Percentiles rank a stretch among this genome's conserved stretches.
These are phyloP conservation scores for Psilocybe sp. DNA, from an alignment of 768 basidiomycete genomes.

Conservation along the genomic window DNA sequence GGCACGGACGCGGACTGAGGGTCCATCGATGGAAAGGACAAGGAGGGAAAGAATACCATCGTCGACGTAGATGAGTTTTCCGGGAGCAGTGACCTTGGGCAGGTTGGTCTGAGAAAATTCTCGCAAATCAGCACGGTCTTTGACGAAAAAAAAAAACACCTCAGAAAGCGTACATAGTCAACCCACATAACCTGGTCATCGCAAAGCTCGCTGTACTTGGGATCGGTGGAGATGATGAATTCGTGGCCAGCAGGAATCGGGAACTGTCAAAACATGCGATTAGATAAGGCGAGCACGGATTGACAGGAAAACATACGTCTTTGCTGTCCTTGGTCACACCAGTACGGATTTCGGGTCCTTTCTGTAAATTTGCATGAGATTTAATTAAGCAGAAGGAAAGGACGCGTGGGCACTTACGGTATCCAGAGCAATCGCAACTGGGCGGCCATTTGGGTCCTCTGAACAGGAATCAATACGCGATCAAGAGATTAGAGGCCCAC, in stretches of 20 bases:
- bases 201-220: constrained; percentile 72
- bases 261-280: constrained; percentile 43
- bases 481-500: constrained; percentile 2
- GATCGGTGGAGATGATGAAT: constrained; percentile 85
- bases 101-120: constrained; percentile 65
- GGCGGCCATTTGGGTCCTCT: constrained; percentile 78
- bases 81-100: constrained; percentile 93
- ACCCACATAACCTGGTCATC: constrained; percentile 86
- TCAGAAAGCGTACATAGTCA: constrained; percentile 74
- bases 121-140: constrained; percentile 4
- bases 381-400: constrained; percentile 7
- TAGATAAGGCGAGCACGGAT: constrained; percentile 11
- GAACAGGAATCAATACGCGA: constrained; percentile 9
- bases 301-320: constrained; percentile 60
- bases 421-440: constrained; percentile 96
- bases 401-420: constrained; percentile 56
- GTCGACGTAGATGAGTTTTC: constrained; percentile 96
- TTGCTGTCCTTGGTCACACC: constrained; percentile 84
- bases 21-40: constrained; percentile 84
- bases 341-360: constrained; percentile 99
- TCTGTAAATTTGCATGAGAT: constrained; percentile 45
- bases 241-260: constrained; percentile 90
- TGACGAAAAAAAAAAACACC: neutral
- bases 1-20: constrained; percentile 78
- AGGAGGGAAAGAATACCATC: constrained; percentile 97